A percentile compares a stretch with the other conserved stretches of the same genome.
Conservation (phyloP, 2,329 filamentous ascomycete species). For the Trichoderma sp. region DNA sequence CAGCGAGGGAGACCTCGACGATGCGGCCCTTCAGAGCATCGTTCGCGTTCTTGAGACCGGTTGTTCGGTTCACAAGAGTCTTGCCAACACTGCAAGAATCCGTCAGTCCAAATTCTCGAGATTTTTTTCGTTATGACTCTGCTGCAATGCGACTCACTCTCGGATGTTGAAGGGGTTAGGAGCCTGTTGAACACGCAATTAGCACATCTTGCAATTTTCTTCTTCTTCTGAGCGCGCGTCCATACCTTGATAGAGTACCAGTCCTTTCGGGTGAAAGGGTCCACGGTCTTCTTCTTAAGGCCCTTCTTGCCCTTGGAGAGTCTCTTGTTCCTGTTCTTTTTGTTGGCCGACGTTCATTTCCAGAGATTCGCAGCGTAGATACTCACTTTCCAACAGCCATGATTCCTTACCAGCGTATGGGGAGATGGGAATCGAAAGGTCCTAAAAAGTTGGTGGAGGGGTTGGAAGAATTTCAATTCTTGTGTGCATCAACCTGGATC, state of each 20-base stretch:
- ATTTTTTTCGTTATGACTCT: neutral
- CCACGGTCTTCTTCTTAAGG: slow-evolving; percentile 98
- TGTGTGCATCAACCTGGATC: slow-evolving; percentile 41
- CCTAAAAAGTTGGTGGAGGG: slow-evolving; percentile 41
- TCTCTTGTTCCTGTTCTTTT: slow-evolving; percentile 84
- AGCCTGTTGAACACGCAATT: slow-evolving; percentile 53
- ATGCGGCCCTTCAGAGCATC: slow-evolving; percentile 98
- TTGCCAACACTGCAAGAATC: slow-evolving; percentile 80
- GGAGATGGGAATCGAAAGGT: slow-evolving; percentile 44
- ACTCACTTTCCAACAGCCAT: slow-evolving; percentile 62
- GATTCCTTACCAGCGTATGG: slow-evolving; percentile 50
- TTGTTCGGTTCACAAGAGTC: slow-evolving; percentile 98
- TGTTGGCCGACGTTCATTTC: slow-evolving; percentile 1
- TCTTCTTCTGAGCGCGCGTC: neutral
- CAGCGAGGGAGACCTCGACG: slow-evolving; percentile 97
- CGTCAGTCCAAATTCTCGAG: slow-evolving; percentile 12
- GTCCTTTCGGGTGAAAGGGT: slow-evolving; percentile 98
- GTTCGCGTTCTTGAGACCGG: slow-evolving; percentile 99
- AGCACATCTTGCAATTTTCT: neutral
- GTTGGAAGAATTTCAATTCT: slow-evolving; percentile 41
- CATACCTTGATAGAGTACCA: slow-evolving; percentile 96
- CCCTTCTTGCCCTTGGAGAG: slow-evolving; percentile 99
- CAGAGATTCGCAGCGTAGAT: slow-evolving; percentile 15
- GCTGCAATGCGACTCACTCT: slow-evolving; percentile 68
- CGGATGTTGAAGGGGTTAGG: slow-evolving; percentile 92